Conservation (phyloP, 805 yeast genomes). For the Yarrowia sp. region DNA sequence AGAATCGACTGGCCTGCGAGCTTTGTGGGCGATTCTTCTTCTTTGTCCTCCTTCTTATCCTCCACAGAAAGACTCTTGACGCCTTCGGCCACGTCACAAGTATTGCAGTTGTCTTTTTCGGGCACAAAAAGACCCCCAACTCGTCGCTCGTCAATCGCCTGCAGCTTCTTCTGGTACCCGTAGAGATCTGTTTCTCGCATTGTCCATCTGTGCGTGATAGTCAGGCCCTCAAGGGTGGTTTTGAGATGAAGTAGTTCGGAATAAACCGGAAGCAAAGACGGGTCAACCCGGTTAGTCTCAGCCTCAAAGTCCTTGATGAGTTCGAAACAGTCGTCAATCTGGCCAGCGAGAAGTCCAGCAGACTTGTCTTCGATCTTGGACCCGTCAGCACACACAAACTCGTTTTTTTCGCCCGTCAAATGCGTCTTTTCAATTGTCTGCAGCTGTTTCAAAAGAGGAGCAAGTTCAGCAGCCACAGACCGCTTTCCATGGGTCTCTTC, state of each 20-base stretch:
- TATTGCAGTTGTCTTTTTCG: background rate
- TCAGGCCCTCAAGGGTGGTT: slow-evolving; percentile 70
- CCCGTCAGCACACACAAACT: slow-evolving; percentile 40
- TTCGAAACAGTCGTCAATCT: slow-evolving; percentile 74
- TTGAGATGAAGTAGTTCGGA: slow-evolving; percentile 62
- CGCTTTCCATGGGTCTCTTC: background rate
- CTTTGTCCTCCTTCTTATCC: background rate
- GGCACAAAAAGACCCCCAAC: slow-evolving; percentile 53
- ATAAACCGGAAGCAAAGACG: slow-evolving; percentile 57
- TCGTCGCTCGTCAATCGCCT: slow-evolving; percentile 69
- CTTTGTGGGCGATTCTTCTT: slow-evolving; percentile 27
- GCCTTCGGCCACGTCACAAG: background rate
- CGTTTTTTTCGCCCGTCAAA: slow-evolving; percentile 47
- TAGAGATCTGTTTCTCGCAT: slow-evolving; percentile 92
- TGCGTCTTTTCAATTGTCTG: slow-evolving; percentile 47
- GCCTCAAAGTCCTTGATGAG: slow-evolving; percentile 64
- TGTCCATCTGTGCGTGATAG: slow-evolving; percentile 96
- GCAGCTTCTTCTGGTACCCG: slow-evolving; percentile 70
- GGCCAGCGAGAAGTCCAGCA: slow-evolving; percentile 7
- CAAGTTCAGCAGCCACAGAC: slow-evolving; percentile 34
- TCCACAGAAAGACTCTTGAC: background rate
- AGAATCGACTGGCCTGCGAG: slow-evolving; percentile 41
- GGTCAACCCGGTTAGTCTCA: slow-evolving; percentile 43
- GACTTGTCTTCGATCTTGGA: slow-evolving; percentile 25
- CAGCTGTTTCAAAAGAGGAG: slow-evolving; percentile 42